A percentile compares a stretch with the other conserved stretches of the same genome.
phyloP scores from a whole-genome alignment of 176 grass and related monocot species.

The Phoenix roebelenii region DNA sequence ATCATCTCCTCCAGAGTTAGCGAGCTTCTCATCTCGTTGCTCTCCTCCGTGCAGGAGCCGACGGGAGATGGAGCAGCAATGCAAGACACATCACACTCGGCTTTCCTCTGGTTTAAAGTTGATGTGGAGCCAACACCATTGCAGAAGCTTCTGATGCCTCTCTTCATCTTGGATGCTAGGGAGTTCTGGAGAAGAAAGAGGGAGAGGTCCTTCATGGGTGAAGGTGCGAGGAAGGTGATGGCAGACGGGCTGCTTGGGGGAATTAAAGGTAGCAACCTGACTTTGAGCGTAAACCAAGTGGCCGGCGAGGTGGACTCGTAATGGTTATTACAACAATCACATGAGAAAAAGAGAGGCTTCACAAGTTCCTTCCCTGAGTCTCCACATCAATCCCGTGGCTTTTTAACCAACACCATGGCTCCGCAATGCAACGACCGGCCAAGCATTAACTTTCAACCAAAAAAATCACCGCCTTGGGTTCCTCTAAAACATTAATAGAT shows the following conservation, averaged over 20 bases:
- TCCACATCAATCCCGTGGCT: not conserved
- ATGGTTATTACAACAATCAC: constrained; percentile 39
- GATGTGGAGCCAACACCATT: constrained; percentile 59
- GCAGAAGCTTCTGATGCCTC: constrained; percentile 60
- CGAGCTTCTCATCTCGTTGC: constrained; percentile 20
- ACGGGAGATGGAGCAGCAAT: constrained; percentile 26
- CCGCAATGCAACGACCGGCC: not conserved
- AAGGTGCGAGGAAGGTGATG: not conserved
- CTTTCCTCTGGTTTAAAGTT: constrained; percentile 39
- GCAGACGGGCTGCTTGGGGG: not conserved
- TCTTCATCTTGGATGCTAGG: constrained; percentile 33
- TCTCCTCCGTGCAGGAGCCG: constrained; percentile 41
- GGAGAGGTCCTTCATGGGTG: constrained; percentile 30
- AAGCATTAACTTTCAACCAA: not conserved
- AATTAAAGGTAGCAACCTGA: constrained; percentile 22
- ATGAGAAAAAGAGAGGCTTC: constrained; percentile 24
- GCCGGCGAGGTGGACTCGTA: constrained; percentile 27
- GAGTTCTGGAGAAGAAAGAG: constrained; percentile 33
- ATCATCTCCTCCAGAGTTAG: constrained; percentile 92
- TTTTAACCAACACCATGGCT: not conserved
- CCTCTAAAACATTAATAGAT: too few species aligned
- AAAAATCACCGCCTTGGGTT: too few species aligned
- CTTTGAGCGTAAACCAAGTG: constrained; percentile 39
- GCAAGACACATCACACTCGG: constrained; percentile 22
- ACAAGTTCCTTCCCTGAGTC: not conserved